A percentile compares a stretch with the other conserved stretches of the same genome.
These are phyloP conservation scores for Talaromyces sp. DNA, from an alignment of 2,329 filamentous ascomycete genomes.

Conservation along the genomic window DNA sequence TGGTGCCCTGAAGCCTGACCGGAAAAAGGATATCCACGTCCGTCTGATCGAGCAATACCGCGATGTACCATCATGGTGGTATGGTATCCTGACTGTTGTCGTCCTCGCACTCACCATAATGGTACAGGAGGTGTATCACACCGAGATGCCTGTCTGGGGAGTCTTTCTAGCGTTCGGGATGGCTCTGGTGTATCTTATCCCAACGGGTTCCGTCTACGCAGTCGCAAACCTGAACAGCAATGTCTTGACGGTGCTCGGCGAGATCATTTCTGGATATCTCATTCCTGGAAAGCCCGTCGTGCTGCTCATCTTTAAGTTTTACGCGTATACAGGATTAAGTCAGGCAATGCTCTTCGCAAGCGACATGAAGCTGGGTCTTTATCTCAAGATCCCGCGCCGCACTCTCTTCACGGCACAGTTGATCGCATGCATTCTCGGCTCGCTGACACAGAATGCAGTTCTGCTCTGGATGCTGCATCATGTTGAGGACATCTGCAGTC, in stretches of 20 bases:
- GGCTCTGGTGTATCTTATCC: conserved; percentile 39
- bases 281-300: conserved; percentile 41
- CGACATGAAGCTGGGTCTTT: conserved; percentile 52
- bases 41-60: conserved; percentile 36
- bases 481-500: conserved; percentile 39
- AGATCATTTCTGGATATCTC: conserved; percentile 43
- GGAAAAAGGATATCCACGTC: conserved; percentile 38
- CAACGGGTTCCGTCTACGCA: conserved; percentile 40
- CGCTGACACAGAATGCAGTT: conserved; percentile 40
- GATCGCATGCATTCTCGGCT: conserved; percentile 46
- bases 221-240: conserved; percentile 43
- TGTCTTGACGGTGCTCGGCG: conserved; percentile 37
- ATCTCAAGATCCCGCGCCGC: conserved; percentile 48
- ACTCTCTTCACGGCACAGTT: conserved; percentile 48
- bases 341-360: conserved; percentile 46
- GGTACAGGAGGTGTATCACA: conserved; percentile 27
- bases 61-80: conserved; percentile 41
- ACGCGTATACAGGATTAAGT: conserved; percentile 58
- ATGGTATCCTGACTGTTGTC: conserved; percentile 31
- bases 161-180: conserved; percentile 39
- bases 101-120: conserved; percentile 35
- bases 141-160: conserved; percentile 39
- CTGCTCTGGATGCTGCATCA: conserved; percentile 33
- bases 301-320: conserved; percentile 49
- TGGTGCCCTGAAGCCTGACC: conserved; percentile 18